These are phyloP conservation scores for Phascolomyces articulosus DNA, from an alignment of 371 early-diverging fungal genomes.

Conservation along the genomic window DNA sequence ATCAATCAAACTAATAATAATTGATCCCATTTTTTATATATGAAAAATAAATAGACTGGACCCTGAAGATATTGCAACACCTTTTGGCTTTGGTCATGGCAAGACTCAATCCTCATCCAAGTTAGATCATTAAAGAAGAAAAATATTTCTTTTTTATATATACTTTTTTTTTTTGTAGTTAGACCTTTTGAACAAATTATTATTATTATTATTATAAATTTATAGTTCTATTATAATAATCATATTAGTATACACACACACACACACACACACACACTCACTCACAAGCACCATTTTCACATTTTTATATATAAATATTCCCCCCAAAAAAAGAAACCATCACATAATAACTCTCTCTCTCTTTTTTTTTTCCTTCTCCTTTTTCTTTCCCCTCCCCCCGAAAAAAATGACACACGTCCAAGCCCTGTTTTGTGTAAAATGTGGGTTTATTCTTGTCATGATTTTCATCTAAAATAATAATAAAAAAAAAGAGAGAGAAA, in stretches of 20 bases:
- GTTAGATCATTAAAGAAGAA: conserved; percentile 23
- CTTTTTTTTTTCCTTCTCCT: not conserved
- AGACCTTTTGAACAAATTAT: too few relatives aligned
- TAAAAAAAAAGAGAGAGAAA: not conserved
- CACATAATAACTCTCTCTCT: not conserved
- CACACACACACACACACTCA: too few relatives aligned
- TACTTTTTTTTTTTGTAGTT: not conserved
- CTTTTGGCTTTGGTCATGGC: conserved; percentile 64
- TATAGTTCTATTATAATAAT: too few relatives aligned
- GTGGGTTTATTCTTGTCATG: not conserved
- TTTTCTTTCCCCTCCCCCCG: not conserved
- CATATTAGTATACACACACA: too few relatives aligned
- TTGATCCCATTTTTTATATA: not conserved
- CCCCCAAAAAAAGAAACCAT: too few relatives aligned
- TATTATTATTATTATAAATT: not conserved
- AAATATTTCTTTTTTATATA: too few relatives aligned
- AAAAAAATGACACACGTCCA: not conserved
- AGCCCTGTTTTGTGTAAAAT: not conserved
- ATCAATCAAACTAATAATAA: too few relatives aligned
- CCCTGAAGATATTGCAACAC: conserved; percentile 54
- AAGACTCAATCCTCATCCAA: conserved; percentile 48
- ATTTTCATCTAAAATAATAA: not conserved
- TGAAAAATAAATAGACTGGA: too few relatives aligned
- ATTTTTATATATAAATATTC: not conserved
- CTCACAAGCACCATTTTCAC: too few relatives aligned